Conservation (phyloP, 495 filamentous ascomycete genomes). For the Penicillium nucicola region DNA sequence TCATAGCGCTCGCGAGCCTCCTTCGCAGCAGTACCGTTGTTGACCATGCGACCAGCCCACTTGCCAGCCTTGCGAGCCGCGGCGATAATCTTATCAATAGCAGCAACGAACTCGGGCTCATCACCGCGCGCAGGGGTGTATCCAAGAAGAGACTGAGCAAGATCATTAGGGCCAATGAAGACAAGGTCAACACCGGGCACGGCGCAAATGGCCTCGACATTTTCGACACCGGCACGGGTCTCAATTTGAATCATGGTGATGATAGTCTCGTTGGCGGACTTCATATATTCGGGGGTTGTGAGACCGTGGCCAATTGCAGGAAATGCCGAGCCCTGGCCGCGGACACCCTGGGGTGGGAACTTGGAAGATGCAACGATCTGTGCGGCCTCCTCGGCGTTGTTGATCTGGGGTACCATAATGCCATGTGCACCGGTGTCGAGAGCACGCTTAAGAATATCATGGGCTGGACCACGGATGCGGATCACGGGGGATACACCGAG, state of each 20-base stretch:
- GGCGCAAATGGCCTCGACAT: conserved; percentile 27
- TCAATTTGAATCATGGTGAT: conserved; percentile 33
- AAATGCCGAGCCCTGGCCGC: conserved; percentile 40
- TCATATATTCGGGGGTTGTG: conserved; percentile 32
- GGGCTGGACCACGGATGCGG: conserved; percentile 62
- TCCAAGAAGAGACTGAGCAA: conserved; percentile 28
- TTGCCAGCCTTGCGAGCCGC: conserved; percentile 32
- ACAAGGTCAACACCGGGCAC: conserved; percentile 30
- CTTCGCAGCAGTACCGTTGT: conserved; percentile 25
- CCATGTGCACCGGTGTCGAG: conserved; percentile 68
- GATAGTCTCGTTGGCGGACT: conserved; percentile 30
- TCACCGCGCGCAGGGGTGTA: conserved; percentile 27
- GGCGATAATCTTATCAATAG: conserved; percentile 29
- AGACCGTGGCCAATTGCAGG: conserved; percentile 27
- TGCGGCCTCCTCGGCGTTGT: conserved; percentile 52
- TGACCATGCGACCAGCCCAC: conserved; percentile 30
- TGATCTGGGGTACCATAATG: conserved; percentile 39
- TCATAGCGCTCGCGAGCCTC: conserved; percentile 25
- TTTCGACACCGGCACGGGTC: conserved; percentile 27
- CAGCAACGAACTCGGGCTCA: conserved; percentile 32
- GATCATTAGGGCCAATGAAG: conserved; percentile 35
- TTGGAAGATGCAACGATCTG: conserved; percentile 60
- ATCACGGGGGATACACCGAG: conserved; percentile 64
- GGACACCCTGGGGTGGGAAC: conserved; percentile 60
- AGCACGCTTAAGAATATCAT: conserved; percentile 71